Percentiles rank a stretch among this genome's conserved stretches.
These are phyloP conservation scores for Ustilago shanxiensis DNA, from an alignment of 1,284 basidiomycete species.

Conservation along the genomic window DNA sequence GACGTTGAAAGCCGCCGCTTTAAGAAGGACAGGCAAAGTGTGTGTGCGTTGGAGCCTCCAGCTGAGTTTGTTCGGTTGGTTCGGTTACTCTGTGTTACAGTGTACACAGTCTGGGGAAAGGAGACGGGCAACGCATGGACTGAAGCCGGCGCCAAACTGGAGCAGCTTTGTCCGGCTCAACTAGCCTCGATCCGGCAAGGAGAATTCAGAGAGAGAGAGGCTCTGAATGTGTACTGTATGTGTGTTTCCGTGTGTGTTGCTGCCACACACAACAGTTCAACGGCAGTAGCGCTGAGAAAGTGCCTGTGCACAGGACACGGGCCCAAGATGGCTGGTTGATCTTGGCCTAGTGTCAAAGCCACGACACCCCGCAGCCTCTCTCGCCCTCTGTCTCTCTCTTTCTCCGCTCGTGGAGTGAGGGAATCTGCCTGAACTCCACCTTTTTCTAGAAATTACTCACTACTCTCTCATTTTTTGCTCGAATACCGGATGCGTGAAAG, in stretches of 20 bases:
- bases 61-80: background rate
- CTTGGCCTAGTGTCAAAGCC: constrained; percentile 2
- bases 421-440: background rate
- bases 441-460: constrained; percentile 4
- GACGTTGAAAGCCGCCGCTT: background rate
- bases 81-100: background rate
- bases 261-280: too few relatives aligned
- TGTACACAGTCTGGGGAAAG: background rate
- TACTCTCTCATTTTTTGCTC: too few relatives aligned
- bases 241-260: too few relatives aligned
- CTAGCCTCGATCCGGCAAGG: constrained; percentile 8
- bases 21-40: constrained; percentile 1
- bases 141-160: too few relatives aligned
- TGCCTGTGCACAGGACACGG: background rate
- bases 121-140: background rate
- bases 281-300: constrained; percentile 2
- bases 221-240: too few relatives aligned
- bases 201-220: too few relatives aligned
- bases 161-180: background rate
- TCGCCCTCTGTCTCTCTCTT: background rate
- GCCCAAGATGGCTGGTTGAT: background rate
- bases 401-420: background rate
- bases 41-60: background rate
- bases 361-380: background rate
- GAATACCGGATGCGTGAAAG: constrained; percentile 7